phyloP scores from a whole-genome alignment of 768 basidiomycete genomes.

The Leccinum sublutescens region DNA sequence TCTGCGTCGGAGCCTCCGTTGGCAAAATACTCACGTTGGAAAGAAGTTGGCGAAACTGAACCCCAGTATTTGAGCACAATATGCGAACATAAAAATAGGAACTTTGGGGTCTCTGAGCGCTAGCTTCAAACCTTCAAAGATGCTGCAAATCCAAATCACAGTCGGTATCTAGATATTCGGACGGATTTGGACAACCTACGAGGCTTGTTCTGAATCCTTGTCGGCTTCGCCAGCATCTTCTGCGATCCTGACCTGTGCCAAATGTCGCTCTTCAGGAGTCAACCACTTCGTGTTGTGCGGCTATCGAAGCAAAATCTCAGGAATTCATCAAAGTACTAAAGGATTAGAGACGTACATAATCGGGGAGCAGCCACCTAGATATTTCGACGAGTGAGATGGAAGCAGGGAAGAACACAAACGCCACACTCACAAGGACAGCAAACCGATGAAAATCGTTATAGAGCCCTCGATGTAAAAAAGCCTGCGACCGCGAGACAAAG shows the following conservation, averaged over 20 bases:
- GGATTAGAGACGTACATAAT: slow-evolving; percentile 44
- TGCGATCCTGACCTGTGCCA: slow-evolving; percentile 65
- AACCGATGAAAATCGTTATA: slow-evolving; percentile 59
- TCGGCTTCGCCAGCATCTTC: slow-evolving; percentile 71
- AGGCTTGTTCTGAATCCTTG: slow-evolving; percentile 51
- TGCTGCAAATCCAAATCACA: slow-evolving; percentile 1
- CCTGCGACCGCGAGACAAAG: slow-evolving; percentile 38
- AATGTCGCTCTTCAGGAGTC: slow-evolving; percentile 43
- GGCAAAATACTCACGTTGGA: slow-evolving; percentile 38
- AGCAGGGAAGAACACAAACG: no score
- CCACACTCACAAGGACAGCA: slow-evolving; percentile 46
- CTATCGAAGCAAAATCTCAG: slow-evolving; percentile 28
- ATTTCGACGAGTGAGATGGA: neutral
- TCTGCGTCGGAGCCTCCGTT: neutral
- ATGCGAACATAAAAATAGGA: slow-evolving; percentile 52
- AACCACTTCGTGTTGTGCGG: slow-evolving; percentile 65
- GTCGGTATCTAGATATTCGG: neutral
- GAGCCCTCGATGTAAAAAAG: slow-evolving; percentile 72
- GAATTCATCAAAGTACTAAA: neutral
- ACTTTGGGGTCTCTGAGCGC: slow-evolving; percentile 59
- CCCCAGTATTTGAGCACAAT: slow-evolving; percentile 51
- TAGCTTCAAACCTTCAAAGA: slow-evolving; percentile 39
- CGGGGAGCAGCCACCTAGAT: slow-evolving; percentile 54
- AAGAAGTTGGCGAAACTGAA: slow-evolving; percentile 64
- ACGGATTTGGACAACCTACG: slow-evolving; percentile 39